Conservation (phyloP, 2,329 filamentous ascomycete species). For the Leptographium wingfieldii region DNA sequence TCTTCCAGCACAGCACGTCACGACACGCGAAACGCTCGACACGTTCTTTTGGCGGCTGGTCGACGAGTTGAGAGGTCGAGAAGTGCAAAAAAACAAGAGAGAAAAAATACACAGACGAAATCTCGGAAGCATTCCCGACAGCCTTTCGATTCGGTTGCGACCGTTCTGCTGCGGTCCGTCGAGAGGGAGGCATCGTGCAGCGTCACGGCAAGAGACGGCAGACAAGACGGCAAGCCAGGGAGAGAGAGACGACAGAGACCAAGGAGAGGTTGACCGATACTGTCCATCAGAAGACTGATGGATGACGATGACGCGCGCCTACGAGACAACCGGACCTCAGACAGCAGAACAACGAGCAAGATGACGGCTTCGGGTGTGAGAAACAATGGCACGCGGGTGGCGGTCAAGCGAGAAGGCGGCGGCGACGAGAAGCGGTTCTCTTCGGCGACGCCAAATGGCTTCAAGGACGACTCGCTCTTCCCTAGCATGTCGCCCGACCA, state of each 20-base stretch:
- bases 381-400: constrained; percentile 7
- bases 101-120: no score
- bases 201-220: no score
- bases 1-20: neutral
- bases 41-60: neutral
- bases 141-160: no score
- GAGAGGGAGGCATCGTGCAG: no score
- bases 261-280: neutral
- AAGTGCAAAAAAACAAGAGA: no score
- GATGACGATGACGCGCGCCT: constrained; percentile 1
- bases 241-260: no score
- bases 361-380: constrained; percentile 7
- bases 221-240: no score
- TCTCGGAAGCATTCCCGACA: no score
- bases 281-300: neutral
- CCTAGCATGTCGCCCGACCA: constrained; percentile 30
- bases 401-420: constrained; percentile 17
- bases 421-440: constrained; percentile 14
- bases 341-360: neutral
- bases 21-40: neutral
- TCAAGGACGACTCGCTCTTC: constrained; percentile 26
- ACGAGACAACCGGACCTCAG: neutral
- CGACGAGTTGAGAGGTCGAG: no score
- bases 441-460: constrained; percentile 26
- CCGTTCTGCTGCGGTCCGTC: no score